Percentiles rank a stretch among this genome's conserved stretches.
Evolutionary conservation across 2,329 filamentous ascomycete species (phyloP).

Genomic region (Karstenula rhodostoma): DNA sequence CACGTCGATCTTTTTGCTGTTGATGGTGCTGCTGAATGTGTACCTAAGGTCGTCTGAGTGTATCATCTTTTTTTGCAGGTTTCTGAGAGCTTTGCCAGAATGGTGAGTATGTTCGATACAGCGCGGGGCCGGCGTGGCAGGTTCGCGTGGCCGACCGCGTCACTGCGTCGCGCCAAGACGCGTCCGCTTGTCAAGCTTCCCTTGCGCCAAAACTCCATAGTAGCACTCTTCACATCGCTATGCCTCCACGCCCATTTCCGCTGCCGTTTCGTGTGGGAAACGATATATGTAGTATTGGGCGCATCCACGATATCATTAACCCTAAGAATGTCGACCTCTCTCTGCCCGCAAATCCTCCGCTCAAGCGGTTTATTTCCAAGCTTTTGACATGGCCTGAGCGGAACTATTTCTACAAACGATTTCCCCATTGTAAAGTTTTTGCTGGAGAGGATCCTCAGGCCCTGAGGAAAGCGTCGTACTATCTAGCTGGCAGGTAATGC

Average conservation of each 20-base stretch:
- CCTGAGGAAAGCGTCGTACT: constrained; percentile 30
- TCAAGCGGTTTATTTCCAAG: constrained; percentile 32
- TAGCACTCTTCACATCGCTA: constrained; percentile 25
- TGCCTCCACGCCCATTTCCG: constrained; percentile 65
- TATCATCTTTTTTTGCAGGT: too few relatives aligned
- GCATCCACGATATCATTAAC: constrained; percentile 65
- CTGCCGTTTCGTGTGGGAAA: constrained; percentile 75
- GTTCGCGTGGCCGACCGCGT: not conserved
- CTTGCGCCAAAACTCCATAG: not conserved
- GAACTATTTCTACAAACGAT: constrained; percentile 41
- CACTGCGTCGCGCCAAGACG: not conserved
- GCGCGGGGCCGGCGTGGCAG: not conserved
- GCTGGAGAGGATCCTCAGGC: constrained; percentile 10
- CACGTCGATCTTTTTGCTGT: constrained; percentile 44
- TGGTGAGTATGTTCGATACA: not conserved
- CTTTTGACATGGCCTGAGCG: constrained; percentile 44
- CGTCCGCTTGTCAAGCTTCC: constrained; percentile 3
- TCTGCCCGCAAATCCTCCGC: constrained; percentile 1
- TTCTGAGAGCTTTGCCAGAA: too few relatives aligned
- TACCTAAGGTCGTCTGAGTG: too few relatives aligned
- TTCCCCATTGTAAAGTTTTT: constrained; percentile 21
- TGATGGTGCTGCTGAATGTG: too few relatives aligned
- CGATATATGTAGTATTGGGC: constrained; percentile 76
- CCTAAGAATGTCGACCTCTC: too few relatives aligned
- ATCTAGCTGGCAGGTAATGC: constrained; percentile 48